Conservation (phyloP, 495 filamentous ascomycete genomes). For the Recurvomyces mirabilis region DNA sequence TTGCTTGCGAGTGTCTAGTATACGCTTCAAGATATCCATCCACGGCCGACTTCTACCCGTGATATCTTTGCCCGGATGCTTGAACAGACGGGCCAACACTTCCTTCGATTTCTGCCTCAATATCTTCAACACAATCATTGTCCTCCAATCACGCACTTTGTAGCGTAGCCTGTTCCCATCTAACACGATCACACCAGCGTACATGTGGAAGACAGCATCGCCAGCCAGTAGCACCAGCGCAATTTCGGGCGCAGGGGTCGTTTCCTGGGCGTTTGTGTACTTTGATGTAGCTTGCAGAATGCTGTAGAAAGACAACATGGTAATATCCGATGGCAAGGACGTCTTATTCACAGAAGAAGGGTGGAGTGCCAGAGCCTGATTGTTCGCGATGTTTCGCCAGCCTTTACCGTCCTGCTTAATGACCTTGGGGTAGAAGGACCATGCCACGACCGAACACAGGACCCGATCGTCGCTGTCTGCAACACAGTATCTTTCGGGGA, state of each 20-base stretch:
- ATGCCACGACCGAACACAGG: constrained; percentile 68
- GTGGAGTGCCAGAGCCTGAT: constrained; percentile 73
- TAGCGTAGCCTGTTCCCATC: constrained; percentile 86
- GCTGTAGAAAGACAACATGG: constrained; percentile 84
- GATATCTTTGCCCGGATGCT: constrained; percentile 55
- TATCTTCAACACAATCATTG: constrained; percentile 71
- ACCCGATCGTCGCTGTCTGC: constrained; percentile 71
- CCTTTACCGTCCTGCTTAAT: constrained; percentile 77
- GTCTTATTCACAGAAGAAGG: constrained; percentile 78
- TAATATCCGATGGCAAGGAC: constrained; percentile 40
- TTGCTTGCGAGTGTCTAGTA: constrained; percentile 15
- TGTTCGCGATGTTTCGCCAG: constrained; percentile 81
- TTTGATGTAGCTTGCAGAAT: constrained; percentile 83
- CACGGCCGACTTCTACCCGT: constrained; percentile 59
- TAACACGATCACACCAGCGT: constrained; percentile 72
- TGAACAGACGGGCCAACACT: constrained; percentile 58
- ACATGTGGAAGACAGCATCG: constrained; percentile 77
- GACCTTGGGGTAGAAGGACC: constrained; percentile 92
- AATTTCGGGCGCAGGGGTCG: constrained; percentile 67
- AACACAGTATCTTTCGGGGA: constrained; percentile 58
- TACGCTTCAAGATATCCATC: constrained; percentile 51
- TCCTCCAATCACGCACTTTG: constrained; percentile 78
- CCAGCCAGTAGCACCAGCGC: constrained; percentile 76
- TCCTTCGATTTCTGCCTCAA: constrained; percentile 58
- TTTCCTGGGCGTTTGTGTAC: constrained; percentile 82